Evolutionary conservation across 2,329 filamentous ascomycete genomes (phyloP), one percentile per base, ranked within the genome.

Genomic region (Xylariomycetidae sp.): DNA sequence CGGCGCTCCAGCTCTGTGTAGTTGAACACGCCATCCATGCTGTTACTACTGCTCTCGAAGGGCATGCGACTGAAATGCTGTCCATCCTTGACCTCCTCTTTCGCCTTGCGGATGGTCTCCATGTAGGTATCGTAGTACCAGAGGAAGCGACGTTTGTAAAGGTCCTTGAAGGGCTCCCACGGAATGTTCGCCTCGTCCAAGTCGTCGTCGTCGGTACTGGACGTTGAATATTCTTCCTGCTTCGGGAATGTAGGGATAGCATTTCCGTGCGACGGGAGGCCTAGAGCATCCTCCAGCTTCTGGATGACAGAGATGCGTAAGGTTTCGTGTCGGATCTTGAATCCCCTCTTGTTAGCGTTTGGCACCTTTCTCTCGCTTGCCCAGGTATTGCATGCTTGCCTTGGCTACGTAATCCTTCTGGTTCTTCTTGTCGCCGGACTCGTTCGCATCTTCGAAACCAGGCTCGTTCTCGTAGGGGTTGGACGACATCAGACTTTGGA

Each of bases 391-490:
- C n/a, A n/a, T n/a, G n/a, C 30, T 38, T 57, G 85, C 85, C 74
- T 95, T 95, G 31, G 80, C 76, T 10, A 84, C 72, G 51, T 95
- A 95, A 8, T 76, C 69, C 40, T 74, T 72, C 58, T 89, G 85
- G 38, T 79, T 72, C 58, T 79, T 77, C 60, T 85, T 82, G 56
- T 94, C 87, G 4, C 70, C 63, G 1, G 70, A 62, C 7, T 74
- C 70, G 28, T 81, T 82, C 10, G 80, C 75, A 39, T 83, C 74
- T 56, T 96, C 90, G 48, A 86, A 95, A 5, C 92, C 92, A 2
- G 92, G 92, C 57, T 98, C 92, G 50, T 96, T 95, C 55, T 92
- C 86, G 60, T 95, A 96, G 0, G 90, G 92, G 49, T 95, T 95
- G 18, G 77, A 65, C 1, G 88, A 95, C 82, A 98, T 89, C 27